Base-by-base conservation (phyloP, 768 basidiomycete genomes). In the Boletellus emodensis region DNA sequence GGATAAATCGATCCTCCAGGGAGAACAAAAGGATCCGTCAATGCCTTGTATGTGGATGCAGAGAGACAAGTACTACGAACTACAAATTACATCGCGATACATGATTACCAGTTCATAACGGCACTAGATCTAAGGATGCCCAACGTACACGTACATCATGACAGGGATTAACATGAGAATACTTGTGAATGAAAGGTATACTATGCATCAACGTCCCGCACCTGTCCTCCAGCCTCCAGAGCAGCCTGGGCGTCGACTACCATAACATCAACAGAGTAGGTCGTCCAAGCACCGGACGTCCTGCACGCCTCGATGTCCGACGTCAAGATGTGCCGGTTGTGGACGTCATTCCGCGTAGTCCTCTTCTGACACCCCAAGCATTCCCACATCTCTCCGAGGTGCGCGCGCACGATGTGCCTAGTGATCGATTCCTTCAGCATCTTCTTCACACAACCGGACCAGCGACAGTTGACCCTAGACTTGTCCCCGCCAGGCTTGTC, bases 401-500 rank as follows among this genome's bases (percentile, higher is more conserved):
- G 64, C 6, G 46, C 15, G 5, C 44, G 37, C 0, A 57, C 39
- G 0, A 65, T 24, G 6, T 65, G 61, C 3, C 64, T 46, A 2
- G 40, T 22, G 5, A 64, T 41, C 17, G 59, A 64, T 28, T 64
- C 64, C 37, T 64, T 66, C 6, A 50, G 30, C 59, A 66, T 66
- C 2, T 6, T 36, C 41, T 44, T 43, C 1, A 30, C 38, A 14
- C 62, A 66, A n/a, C 12, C 22, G 0, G 46, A 37, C 60, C 60
- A 61, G 15, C 28, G 40, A 38, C 60, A 62, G 1, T 30, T 7
- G 6, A 12, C 22, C 22, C 22, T 11, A 8, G 15, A 17, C 22
- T 59, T 62, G 30, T 59, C 61, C 6, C 48, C 45, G 1, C 52
- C 50, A 1, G 40, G 38, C 32, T 44, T 34, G 3, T 48, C 49